Evolutionary conservation across 2,329 filamentous ascomycete genomes (phyloP), one percentile per base, ranked within the genome.

Genomic region (Hawksworthiomyces lignivorus): DNA sequence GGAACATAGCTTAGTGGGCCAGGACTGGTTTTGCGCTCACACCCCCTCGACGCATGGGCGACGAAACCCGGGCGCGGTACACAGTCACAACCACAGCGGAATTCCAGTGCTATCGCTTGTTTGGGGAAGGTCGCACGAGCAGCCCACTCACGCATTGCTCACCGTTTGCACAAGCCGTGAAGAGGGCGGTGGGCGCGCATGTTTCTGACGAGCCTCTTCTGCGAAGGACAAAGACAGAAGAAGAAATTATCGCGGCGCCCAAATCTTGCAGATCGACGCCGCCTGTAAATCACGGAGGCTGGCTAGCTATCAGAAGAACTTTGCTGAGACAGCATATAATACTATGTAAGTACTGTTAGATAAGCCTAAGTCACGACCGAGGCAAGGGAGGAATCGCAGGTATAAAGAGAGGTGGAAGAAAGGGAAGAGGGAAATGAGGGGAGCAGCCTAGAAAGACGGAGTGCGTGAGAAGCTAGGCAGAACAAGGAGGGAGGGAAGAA

Each of bases 1-100:
- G 44, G 36, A 37, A 35, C 39, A 24, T n/a, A 39, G 36, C 40
- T n/a, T 46, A 46, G 44, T 30, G 40, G 31, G 22, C 31, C 26
- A 43, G 26, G 36, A 12, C 33, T 41, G 39, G 35, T 19, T 32
- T 42, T 42, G 34, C 34, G 34, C 40, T 36, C 40, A 43, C 40
- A 12, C 14, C 40, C 39, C 40, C 34, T 32, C 21, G 38, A 36
- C 39, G 39, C 26, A 41, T 36, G 33, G 30, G 30, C 30, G n/a
- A n/a, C n/a, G 24, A 26, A 26, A 26, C 7, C 24, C 9, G 4
- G 6, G 30, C 30, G 19, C 30, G 30, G 30, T 18, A 32, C 17
- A 29, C 6, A n/a, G 12, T 14, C 12, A n/a, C 27, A 29, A 27
- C 7, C 24, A 12, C 24, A 27, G n/a, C n/a, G n/a, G n/a, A n/a